phyloP scores from a whole-genome alignment of 2,329 filamentous ascomycete genomes.

The Penicillium sp. region DNA sequence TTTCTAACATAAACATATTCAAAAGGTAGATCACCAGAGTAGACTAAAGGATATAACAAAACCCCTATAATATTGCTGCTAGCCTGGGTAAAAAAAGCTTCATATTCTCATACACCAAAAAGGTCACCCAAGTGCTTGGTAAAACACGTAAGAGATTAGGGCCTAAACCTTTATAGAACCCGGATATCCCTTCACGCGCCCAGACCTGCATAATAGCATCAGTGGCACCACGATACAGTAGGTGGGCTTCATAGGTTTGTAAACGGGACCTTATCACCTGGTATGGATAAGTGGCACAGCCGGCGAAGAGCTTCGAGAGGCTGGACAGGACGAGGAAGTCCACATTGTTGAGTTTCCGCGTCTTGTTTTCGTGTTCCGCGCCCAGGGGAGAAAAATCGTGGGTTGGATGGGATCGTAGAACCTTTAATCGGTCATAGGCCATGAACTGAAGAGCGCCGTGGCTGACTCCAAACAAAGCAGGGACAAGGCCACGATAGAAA shows the following conservation, averaged over 20 bases:
- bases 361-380: slow-evolving; percentile 10
- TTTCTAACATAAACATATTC: no score
- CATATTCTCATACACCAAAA: slow-evolving; percentile 94
- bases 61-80: neutral
- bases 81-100: slow-evolving; percentile 58
- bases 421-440: slow-evolving; percentile 78
- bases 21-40: no score
- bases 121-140: slow-evolving; percentile 94
- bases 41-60: neutral
- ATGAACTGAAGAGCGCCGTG: slow-evolving; percentile 96
- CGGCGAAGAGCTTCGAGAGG: slow-evolving; percentile 80
- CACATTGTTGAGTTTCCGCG: slow-evolving; percentile 60
- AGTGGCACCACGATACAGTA: slow-evolving; percentile 67
- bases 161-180: slow-evolving; percentile 88
- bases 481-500: slow-evolving; percentile 83
- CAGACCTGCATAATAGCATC: slow-evolving; percentile 76
- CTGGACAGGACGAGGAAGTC: slow-evolving; percentile 81
- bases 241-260: slow-evolving; percentile 82
- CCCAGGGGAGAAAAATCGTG: slow-evolving; percentile 23
- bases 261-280: slow-evolving; percentile 86
- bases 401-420: slow-evolving; percentile 53
- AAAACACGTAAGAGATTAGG: slow-evolving; percentile 89
- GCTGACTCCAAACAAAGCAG: slow-evolving; percentile 80
- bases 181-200: slow-evolving; percentile 72
- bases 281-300: slow-evolving; percentile 89